Evolutionary conservation across 2,329 filamentous ascomycete species (phyloP).

Genomic region (Pyricularia pennisetigena): DNA sequence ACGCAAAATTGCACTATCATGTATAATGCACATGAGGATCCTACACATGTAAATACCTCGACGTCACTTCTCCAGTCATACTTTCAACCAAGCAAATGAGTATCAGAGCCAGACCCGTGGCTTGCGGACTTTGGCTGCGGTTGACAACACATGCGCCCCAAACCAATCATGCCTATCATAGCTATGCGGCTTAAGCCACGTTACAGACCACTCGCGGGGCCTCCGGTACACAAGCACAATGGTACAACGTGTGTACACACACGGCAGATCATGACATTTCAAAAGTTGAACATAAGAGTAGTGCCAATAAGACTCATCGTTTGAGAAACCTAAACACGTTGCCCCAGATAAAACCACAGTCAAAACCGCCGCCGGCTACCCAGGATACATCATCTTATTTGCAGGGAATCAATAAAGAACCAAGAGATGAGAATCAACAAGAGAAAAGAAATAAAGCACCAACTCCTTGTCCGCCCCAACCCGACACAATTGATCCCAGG

Average conservation of each 20-base stretch:
- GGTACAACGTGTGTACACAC: neutral
- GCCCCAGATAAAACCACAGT: constrained; percentile 1
- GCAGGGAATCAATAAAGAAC: constrained; percentile 5
- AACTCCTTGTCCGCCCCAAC: constrained; percentile 4
- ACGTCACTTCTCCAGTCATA: neutral
- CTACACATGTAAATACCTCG: neutral
- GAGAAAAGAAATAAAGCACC: constrained; percentile 6
- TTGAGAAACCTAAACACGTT: neutral
- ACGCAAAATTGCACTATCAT: too few species aligned
- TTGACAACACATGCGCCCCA: neutral
- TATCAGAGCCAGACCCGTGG: neutral
- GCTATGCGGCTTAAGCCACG: neutral
- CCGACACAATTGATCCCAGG: neutral
- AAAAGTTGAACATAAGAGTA: neutral
- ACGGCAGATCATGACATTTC: neutral
- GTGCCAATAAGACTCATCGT: neutral
- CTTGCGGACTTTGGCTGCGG: neutral
- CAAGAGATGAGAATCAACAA: constrained; percentile 2
- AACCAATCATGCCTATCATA: neutral
- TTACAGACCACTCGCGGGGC: neutral
- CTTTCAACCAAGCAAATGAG: neutral
- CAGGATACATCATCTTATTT: constrained; percentile 5
- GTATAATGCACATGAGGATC: too few species aligned
- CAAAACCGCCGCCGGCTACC: constrained; percentile 3
- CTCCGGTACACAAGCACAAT: neutral